phyloP scores from a whole-genome alignment of 1,284 basidiomycete species.

The Trichosporon coremiiforme region DNA sequence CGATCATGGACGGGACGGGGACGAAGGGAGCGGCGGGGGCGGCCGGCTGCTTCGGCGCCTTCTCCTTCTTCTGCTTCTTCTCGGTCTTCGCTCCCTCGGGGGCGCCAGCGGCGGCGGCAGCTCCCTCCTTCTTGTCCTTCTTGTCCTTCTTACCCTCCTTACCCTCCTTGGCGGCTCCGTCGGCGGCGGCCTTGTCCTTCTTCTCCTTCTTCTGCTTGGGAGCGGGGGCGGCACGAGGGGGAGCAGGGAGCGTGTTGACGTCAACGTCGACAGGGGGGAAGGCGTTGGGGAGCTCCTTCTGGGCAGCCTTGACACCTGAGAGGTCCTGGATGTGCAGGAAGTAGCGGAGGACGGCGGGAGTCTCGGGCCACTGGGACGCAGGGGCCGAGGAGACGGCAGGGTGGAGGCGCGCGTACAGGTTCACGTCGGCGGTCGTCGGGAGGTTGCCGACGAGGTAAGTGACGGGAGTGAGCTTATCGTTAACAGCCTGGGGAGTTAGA shows the following conservation, averaged over 20 bases:
- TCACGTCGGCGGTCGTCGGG: conserved; percentile 82
- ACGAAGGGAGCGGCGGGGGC: conserved; percentile 67
- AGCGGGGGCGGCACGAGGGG: conserved; percentile 69
- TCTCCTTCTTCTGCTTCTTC: conserved; percentile 61
- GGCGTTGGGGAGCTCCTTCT: conserved; percentile 50
- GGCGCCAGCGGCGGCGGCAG: conserved; percentile 22
- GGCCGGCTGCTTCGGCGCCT: conserved; percentile 44
- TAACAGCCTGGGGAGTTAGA: conserved; percentile 63
- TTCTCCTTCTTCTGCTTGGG: conserved; percentile 73
- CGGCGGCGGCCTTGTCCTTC: conserved; percentile 58
- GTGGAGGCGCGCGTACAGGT: conserved; percentile 81
- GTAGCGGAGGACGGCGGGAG: conserved; percentile 83
- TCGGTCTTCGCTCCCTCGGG: conserved; percentile 59
- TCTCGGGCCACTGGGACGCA: conserved; percentile 68
- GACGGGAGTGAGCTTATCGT: conserved; percentile 69
- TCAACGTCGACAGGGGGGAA: conserved; percentile 71
- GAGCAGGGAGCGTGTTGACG: conserved; percentile 70
- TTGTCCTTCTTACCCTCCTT: conserved; percentile 38
- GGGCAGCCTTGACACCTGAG: conserved; percentile 59
- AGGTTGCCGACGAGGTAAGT: conserved; percentile 78
- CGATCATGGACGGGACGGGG: conserved; percentile 89
- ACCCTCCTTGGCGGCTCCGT: conserved; percentile 36
- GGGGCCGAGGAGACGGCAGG: conserved; percentile 60
- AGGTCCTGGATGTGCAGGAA: conserved; percentile 87
- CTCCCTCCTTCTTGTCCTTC: conserved; percentile 44